These are phyloP conservation scores for Metschnikowia lochheadii DNA, from an alignment of 805 yeast species.

Conservation along the genomic window DNA sequence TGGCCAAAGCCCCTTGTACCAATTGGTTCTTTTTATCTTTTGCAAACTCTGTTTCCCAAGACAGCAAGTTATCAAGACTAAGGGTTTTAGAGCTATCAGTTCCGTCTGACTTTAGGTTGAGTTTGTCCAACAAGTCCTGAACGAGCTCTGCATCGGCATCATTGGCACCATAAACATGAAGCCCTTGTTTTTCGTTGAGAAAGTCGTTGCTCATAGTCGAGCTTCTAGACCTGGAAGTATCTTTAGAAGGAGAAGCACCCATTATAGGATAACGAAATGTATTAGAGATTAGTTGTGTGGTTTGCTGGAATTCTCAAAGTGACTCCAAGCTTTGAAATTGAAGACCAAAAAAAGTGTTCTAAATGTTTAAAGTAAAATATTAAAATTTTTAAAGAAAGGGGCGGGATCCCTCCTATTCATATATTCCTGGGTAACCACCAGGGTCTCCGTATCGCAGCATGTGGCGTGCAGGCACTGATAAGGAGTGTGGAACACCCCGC, in stretches of 20 bases:
- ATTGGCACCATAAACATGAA: neutral
- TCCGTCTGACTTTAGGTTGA: neutral
- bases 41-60: conserved; percentile 46
- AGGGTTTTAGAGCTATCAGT: neutral
- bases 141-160: neutral
- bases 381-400: no score
- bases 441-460: neutral
- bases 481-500: neutral
- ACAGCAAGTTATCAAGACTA: conserved; percentile 25
- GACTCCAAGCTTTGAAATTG: no score
- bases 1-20: conserved; percentile 52
- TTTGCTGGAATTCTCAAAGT: neutral
- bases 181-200: neutral
- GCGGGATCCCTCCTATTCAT: neutral
- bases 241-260: conserved; percentile 3
- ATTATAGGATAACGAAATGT: neutral
- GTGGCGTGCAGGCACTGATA: conserved; percentile 2
- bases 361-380: neutral
- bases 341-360: neutral
- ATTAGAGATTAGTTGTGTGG: neutral
- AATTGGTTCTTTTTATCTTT: conserved; percentile 47
- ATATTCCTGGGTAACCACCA: conserved; percentile 3
- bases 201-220: neutral
- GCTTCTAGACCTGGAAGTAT: neutral
- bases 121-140: neutral